Evolutionary conservation across 495 filamentous ascomycete genomes (phyloP), one percentile per base, ranked within the genome.

Genomic region (Darksidea phi): DNA sequence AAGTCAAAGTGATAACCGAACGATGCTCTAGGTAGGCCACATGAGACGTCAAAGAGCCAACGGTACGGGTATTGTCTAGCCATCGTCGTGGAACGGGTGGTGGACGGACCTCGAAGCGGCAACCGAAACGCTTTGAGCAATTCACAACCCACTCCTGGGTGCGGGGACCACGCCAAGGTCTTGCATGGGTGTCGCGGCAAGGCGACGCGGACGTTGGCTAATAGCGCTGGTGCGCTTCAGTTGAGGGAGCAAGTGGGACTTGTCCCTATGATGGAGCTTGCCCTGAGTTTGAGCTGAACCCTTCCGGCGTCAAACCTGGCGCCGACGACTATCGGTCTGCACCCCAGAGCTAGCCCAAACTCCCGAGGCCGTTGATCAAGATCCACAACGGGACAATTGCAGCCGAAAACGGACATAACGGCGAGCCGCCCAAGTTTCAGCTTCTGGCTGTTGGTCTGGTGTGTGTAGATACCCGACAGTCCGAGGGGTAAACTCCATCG

Each of bases 161-260:
- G 38, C 32, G 34, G 18, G 54, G 26, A 37, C 18, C 6, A 18
- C 48, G 57, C 57, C 12, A 1, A 20, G 41, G n/a, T 1, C 6
- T 52, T 37, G 53, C 41, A 32, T 23, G 47, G 57, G 18, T 10
- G 47, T 13, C 23, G 23, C 32, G 57, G 59, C 59, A 63, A 57
- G 59, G n/a, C 59, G 51, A 63, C 43, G 52, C 52, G 59, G 46
- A 47, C 51, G 59, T 53, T 60, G 32, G 26, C 28, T 48, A 13
- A 37, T 26, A 43, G 57, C n/a, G 17, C 41, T n/a, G 47, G 28
- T 32, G 28, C 28, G 28, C 28, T 32, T 3, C 28, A n/a, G 28
- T 32, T 10, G 28, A 32, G 10, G 28, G 28, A 32, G 51, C 8
- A 43, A 51, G 41, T 37, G 12, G 11, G 38, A 15, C 18, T 23